phyloP scores from a whole-genome alignment of 1,284 basidiomycete species.

The Anthracocystis panici-leucophaei region DNA sequence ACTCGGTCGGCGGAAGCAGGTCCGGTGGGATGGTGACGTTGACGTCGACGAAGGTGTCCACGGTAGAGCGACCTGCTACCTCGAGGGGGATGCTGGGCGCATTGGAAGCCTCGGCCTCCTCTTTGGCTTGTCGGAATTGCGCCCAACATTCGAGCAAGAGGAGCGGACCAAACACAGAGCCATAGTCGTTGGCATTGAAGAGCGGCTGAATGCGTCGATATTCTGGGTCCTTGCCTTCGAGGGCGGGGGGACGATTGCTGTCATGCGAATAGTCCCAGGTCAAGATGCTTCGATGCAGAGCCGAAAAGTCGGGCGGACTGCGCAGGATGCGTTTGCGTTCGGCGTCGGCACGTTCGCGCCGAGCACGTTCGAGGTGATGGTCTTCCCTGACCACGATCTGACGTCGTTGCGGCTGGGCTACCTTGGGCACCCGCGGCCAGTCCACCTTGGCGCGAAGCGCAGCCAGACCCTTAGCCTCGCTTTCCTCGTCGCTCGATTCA shows the following conservation, averaged over 20 bases:
- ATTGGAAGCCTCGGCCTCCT: conserved; percentile 74
- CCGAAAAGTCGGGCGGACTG: conserved; percentile 83
- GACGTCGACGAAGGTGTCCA: conserved; percentile 57
- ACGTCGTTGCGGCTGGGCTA: conserved; percentile 74
- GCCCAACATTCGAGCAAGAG: conserved; percentile 92
- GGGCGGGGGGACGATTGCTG: conserved; percentile 74
- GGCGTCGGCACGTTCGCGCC: conserved; percentile 49
- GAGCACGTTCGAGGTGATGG: conserved; percentile 42
- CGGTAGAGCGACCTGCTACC: conserved; percentile 48
- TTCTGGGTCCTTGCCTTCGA: conserved; percentile 71
- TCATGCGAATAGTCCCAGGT: conserved; percentile 85
- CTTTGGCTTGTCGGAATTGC: conserved; percentile 80
- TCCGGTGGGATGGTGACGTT: conserved; percentile 44
- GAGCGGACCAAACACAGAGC: conserved; percentile 84
- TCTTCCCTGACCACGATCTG: conserved; percentile 80
- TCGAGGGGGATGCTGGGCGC: conserved; percentile 42
- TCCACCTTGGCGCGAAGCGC: conserved; percentile 71
- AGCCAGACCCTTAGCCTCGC: conserved; percentile 72
- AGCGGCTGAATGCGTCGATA: conserved; percentile 72
- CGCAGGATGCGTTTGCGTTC: conserved; percentile 75
- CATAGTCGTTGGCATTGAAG: conserved; percentile 82
- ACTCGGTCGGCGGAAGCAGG: conserved; percentile 29
- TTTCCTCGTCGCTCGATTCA: conserved; percentile 74
- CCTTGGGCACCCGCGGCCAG: conserved; percentile 65
- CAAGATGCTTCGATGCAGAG: conserved; percentile 83